A percentile compares a stretch with the other conserved stretches of the same genome.
These are phyloP conservation scores for Fusarium sp. DNA, from an alignment of 2,329 filamentous ascomycete species.

Conservation along the genomic window DNA sequence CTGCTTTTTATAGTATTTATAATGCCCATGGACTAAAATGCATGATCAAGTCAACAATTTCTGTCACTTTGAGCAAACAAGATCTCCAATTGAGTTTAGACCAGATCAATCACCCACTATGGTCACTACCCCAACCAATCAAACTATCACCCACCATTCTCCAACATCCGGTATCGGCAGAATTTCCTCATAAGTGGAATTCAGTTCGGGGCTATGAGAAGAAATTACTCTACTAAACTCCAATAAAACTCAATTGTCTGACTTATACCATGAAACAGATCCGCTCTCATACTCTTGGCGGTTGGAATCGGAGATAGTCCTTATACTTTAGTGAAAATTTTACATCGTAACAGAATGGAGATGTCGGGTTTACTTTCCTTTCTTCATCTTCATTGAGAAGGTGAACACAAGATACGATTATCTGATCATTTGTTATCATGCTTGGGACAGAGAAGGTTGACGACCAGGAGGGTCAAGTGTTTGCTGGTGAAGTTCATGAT, in stretches of 20 bases:
- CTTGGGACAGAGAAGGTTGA: background rate
- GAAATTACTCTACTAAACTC: background rate
- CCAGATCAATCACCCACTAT: background rate
- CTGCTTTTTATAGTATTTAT: background rate
- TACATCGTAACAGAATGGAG: background rate
- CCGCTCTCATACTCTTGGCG: slow-evolving; percentile 11
- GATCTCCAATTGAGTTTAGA: slow-evolving; percentile 7
- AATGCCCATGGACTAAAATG: background rate
- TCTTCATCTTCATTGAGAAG: background rate
- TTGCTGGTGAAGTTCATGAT: slow-evolving; percentile 8
- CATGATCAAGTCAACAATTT: background rate
- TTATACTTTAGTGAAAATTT: background rate
- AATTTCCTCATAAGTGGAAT: slow-evolving; percentile 9
- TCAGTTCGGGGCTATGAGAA: background rate
- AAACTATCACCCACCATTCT: background rate
- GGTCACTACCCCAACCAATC: background rate
- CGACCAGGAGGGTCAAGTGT: background rate
- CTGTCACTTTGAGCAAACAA: background rate
- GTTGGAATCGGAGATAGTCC: background rate
- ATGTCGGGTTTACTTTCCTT: slow-evolving; percentile 11
- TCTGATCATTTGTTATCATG: background rate
- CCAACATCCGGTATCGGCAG: slow-evolving; percentile 21
- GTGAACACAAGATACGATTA: background rate
- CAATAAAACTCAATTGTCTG: background rate
- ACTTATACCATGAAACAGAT: background rate